These are phyloP conservation scores for Mortierella sp. DNA, from an alignment of 371 early-diverging fungal genomes.

Conservation along the genomic window DNA sequence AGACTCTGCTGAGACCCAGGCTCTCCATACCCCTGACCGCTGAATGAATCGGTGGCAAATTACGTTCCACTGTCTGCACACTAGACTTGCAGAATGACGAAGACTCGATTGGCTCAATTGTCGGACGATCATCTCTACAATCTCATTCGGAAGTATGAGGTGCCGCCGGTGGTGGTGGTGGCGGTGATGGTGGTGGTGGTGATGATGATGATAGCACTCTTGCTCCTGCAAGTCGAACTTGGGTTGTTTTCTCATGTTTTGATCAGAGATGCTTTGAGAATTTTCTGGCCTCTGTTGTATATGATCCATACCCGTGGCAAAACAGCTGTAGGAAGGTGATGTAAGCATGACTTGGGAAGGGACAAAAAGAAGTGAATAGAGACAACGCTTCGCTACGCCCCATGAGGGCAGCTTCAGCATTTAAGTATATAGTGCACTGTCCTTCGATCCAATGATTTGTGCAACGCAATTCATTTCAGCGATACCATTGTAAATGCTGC, in stretches of 20 bases:
- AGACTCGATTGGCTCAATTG: background rate
- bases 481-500: too few relatives aligned
- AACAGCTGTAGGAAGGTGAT: too few relatives aligned
- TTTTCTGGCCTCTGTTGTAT: too few relatives aligned
- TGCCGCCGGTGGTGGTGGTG: too few relatives aligned
- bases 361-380: too few relatives aligned
- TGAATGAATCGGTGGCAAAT: background rate
- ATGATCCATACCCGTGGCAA: too few relatives aligned
- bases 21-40: background rate
- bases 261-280: too few relatives aligned
- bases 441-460: background rate
- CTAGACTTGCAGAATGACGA: background rate
- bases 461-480: background rate
- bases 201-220: background rate
- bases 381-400: too few relatives aligned
- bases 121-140: background rate
- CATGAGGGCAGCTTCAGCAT: too few relatives aligned
- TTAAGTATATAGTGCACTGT: too few relatives aligned
- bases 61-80: background rate
- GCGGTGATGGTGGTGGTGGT: background rate
- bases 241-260: background rate
- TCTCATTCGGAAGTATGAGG: background rate
- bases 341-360: too few relatives aligned
- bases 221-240: background rate
- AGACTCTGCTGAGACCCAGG: background rate